These are phyloP conservation scores for Fusarium sp. DNA, from an alignment of 2,329 filamentous ascomycete genomes.

Conservation along the genomic window DNA sequence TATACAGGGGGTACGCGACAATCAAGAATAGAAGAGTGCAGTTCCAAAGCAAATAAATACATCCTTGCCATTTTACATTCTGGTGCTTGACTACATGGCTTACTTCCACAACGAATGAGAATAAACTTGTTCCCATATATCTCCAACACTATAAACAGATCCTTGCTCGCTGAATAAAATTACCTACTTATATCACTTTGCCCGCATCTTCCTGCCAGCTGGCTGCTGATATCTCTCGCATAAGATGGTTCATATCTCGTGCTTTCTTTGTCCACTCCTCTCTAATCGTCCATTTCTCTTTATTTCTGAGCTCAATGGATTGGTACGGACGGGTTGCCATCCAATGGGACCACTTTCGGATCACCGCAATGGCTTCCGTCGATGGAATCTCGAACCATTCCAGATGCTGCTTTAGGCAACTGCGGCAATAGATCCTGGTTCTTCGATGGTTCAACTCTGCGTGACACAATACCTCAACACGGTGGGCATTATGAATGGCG, in stretches of 20 bases:
- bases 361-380: neutral
- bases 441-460: neutral
- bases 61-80: too few relatives aligned
- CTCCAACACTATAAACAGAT: too few relatives aligned
- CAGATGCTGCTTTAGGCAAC: neutral
- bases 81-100: too few relatives aligned
- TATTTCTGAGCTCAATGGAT: neutral
- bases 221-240: neutral
- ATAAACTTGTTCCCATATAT: too few relatives aligned
- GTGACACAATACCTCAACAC: neutral
- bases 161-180: too few relatives aligned
- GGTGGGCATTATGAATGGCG: neutral
- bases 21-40: too few relatives aligned
- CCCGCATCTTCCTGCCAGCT: neutral
- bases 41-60: too few relatives aligned
- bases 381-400: slow-evolving; percentile 1
- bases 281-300: neutral
- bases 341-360: neutral
- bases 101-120: too few relatives aligned
- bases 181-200: too few relatives aligned
- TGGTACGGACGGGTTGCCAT: neutral
- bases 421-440: neutral
- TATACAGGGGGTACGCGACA: too few relatives aligned
- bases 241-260: neutral
- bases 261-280: neutral